Evolutionary conservation across 768 basidiomycete species (phyloP).

Genomic region (Rhodosporidiobolus sp.): DNA sequence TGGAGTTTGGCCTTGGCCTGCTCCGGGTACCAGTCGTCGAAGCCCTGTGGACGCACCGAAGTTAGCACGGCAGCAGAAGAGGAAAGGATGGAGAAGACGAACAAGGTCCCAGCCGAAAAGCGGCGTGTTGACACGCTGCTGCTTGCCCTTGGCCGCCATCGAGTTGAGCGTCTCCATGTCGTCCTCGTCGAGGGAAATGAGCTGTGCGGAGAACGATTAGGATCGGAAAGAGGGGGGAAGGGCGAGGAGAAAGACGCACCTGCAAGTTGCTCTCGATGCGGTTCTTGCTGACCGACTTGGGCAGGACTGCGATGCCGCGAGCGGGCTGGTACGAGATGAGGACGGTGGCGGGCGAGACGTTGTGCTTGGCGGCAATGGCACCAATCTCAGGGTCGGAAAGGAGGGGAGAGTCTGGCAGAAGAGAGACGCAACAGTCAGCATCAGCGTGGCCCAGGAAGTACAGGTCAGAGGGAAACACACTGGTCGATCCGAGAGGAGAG

Average conservation of each 20-base stretch:
- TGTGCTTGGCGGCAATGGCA: conserved; percentile 62
- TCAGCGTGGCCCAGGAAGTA: no score
- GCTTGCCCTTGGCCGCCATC: conserved; percentile 10
- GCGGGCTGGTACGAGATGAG: conserved; percentile 68
- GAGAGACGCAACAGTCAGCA: not conserved
- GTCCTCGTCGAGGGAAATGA: not conserved
- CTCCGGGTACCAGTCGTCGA: conserved; percentile 5
- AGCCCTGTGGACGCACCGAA: not conserved
- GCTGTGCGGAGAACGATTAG: not conserved
- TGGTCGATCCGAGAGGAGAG: conserved; percentile 61
- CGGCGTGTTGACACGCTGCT: conserved; percentile 13
- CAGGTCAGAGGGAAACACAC: not conserved
- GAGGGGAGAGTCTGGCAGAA: conserved; percentile 48
- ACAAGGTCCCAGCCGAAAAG: conserved; percentile 5
- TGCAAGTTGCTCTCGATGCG: conserved; percentile 2
- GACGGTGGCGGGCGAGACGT: conserved; percentile 61
- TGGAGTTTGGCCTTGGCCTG: not conserved
- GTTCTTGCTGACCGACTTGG: conserved; percentile 62
- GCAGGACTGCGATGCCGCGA: conserved; percentile 65
- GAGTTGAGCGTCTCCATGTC: conserved; percentile 2
- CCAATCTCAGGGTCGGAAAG: conserved; percentile 60
- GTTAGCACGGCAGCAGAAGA: not conserved
- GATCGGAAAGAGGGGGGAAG: not conserved
- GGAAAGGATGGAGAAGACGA: not conserved
- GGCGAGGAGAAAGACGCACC: not conserved